These are phyloP conservation scores for Cicer pinnatifidum DNA, from an alignment of 306 rosid genomes.

Conservation along the genomic window DNA sequence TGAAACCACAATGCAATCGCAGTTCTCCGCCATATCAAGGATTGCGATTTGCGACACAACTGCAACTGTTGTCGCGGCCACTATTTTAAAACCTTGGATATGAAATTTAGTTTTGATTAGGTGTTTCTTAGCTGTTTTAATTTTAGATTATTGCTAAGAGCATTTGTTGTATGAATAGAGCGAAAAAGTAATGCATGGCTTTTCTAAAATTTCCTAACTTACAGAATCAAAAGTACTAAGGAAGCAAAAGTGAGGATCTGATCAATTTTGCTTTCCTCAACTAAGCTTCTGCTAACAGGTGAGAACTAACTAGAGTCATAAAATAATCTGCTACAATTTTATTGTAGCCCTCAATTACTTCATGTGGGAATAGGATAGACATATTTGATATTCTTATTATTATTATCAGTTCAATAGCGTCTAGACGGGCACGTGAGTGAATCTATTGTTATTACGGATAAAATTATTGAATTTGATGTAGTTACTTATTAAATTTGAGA, in stretches of 20 bases:
- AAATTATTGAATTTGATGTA: too few relatives aligned
- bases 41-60: too few relatives aligned
- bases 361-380: conserved; percentile 30
- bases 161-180: neutral
- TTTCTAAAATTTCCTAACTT: conserved; percentile 5
- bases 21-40: too few relatives aligned
- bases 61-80: too few relatives aligned
- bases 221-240: conserved; percentile 61
- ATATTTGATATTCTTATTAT: conserved; percentile 20
- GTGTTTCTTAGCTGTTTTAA: conserved; percentile 5
- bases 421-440: too few relatives aligned
- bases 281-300: conserved; percentile 49
- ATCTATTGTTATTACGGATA: too few relatives aligned
- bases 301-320: conserved; percentile 28
- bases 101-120: neutral
- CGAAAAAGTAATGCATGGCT: conserved; percentile 14
- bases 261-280: conserved; percentile 46
- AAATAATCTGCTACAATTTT: conserved; percentile 25
- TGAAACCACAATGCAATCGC: too few relatives aligned
- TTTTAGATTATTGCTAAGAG: conserved; percentile 14
- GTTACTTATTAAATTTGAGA: too few relatives aligned
- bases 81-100: too few relatives aligned
- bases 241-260: conserved; percentile 50
- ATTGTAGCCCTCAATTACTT: conserved; percentile 11
- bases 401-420: too few relatives aligned